These are phyloP conservation scores for Claviceps sp. DNA, from an alignment of 2,329 filamentous ascomycete genomes.

Conservation along the genomic window DNA sequence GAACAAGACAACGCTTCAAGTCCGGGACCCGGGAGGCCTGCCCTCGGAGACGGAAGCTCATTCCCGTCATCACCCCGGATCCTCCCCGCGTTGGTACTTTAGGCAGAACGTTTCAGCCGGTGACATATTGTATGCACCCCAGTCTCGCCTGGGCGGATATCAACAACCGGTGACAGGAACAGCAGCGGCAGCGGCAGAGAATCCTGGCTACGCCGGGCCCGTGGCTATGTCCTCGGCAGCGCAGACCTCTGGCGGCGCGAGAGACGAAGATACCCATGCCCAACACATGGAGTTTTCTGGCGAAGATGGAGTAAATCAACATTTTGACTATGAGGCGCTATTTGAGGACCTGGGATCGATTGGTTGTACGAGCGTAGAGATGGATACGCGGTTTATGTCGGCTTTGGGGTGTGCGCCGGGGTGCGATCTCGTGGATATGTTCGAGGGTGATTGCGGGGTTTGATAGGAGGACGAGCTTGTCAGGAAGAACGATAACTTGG, in stretches of 20 bases:
- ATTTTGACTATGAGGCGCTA: constrained; percentile 37
- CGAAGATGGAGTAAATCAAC: constrained; percentile 8
- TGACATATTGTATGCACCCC: no score
- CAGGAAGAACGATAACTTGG: no score
- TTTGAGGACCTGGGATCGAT: constrained; percentile 38
- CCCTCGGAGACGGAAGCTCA: no score
- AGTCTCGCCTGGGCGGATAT: no score
- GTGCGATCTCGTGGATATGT: constrained; percentile 42
- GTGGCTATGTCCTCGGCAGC: neutral
- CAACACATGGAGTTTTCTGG: neutral
- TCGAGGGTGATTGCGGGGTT: constrained; percentile 24
- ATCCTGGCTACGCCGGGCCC: neutral
- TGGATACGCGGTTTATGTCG: constrained; percentile 51
- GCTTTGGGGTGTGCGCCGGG: constrained; percentile 53
- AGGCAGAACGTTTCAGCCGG: no score
- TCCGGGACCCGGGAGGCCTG: no score
- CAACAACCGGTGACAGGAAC: neutral
- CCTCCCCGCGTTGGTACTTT: no score
- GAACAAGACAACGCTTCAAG: no score
- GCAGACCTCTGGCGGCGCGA: neutral
- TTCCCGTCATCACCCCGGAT: no score
- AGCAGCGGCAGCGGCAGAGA: neutral
- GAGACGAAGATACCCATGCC: neutral
- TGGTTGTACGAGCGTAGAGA: constrained; percentile 35
- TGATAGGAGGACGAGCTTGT: constrained; percentile 4